These are phyloP conservation scores for Xylariaceae sp. DNA, from an alignment of 2,329 filamentous ascomycete species.

Conservation along the genomic window DNA sequence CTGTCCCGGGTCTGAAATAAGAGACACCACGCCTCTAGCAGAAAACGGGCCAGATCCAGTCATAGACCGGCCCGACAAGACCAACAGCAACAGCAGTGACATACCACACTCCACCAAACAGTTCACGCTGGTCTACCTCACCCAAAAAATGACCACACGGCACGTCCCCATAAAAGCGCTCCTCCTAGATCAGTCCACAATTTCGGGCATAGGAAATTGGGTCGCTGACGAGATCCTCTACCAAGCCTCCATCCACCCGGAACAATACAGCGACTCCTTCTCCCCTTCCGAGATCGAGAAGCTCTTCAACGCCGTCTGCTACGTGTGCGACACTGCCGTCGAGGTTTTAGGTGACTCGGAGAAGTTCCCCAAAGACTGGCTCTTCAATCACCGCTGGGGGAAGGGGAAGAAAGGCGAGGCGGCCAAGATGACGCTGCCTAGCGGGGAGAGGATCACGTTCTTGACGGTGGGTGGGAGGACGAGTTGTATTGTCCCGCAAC, in stretches of 20 bases:
- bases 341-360: slow-evolving; percentile 77
- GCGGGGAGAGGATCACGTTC: slow-evolving; percentile 79
- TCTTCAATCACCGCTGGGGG: slow-evolving; percentile 84
- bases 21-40: slow-evolving; percentile 71
- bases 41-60: slow-evolving; percentile 95
- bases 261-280: slow-evolving; percentile 87
- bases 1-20: slow-evolving; percentile 71
- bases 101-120: no score
- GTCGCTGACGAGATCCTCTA: slow-evolving; percentile 93
- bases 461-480: slow-evolving; percentile 88
- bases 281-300: slow-evolving; percentile 64
- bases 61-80: slow-evolving; percentile 71
- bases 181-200: slow-evolving; percentile 79
- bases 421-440: slow-evolving; percentile 69
- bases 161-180: slow-evolving; percentile 87
- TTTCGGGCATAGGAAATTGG: slow-evolving; percentile 96
- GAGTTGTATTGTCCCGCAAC: slow-evolving; percentile 77
- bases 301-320: slow-evolving; percentile 69
- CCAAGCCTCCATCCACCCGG: slow-evolving; percentile 82
- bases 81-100: no score
- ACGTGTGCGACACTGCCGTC: slow-evolving; percentile 76
- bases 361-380: slow-evolving; percentile 80
- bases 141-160: slow-evolving; percentile 65
- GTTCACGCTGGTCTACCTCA: slow-evolving; percentile 73
- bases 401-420: slow-evolving; percentile 74